Base-by-base conservation (phyloP, 495 filamentous ascomycete species). In the Paragyromitra xinjiangensis region DNA sequence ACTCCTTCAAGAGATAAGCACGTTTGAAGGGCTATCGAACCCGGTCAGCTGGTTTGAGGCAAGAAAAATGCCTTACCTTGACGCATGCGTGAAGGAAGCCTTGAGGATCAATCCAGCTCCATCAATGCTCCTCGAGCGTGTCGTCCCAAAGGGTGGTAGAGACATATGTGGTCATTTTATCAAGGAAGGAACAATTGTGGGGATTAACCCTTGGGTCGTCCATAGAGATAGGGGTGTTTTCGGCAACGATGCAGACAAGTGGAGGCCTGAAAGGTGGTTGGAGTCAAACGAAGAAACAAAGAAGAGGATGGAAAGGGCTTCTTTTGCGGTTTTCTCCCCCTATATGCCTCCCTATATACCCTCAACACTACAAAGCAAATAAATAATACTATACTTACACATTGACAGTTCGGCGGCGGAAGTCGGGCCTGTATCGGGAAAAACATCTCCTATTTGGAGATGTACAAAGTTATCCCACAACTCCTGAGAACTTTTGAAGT, bases 381-480 rank as follows among this genome's bases (percentile, higher is more conserved):
- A 34, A 29, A 3, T 16, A 58, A 26, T 4, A 71, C 34, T 63
- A 24, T 45, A 62, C 59, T 76, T 56, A 76, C 5, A 40, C 48
- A 69, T 70, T 29, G 11, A 71, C 7, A 71, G 37, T 93, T 91
- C 84, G 90, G 91, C 11, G 89, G 87, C 0, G 91, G 91, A n/a
- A 84, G 85, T 5, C 83, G 91, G 45, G 87, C 88, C 3, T 93
- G 91, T 82, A 91, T 92, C 69, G 91, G 91, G 3, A 87, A 88
- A 84, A 94, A 94, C 78, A 90, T 94, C 69, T 89, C 88, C 66
- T 81, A 92, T 83, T 75, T 94, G 83, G 92, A 94, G 86, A 90
- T 94, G 65, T 92, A 92, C 76, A 94, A 94, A 85, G 80, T 94
- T 69, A 89, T 94, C 65, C 92, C 92, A 51, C 91, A 87, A 68